These are phyloP conservation scores for Mycena vulgaris DNA, from an alignment of 768 basidiomycete genomes.

Conservation along the genomic window DNA sequence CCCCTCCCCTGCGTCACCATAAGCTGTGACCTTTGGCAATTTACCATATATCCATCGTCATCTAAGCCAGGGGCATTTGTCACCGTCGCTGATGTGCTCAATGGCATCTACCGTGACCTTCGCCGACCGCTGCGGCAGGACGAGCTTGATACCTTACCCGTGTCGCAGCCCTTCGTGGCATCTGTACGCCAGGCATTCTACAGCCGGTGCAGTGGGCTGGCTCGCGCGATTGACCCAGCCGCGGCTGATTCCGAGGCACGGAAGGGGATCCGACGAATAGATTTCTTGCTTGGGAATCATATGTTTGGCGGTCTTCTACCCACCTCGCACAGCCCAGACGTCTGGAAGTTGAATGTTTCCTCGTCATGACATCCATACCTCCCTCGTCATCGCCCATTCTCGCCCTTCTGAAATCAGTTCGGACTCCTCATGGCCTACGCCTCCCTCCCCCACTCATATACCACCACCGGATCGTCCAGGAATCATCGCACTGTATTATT, in stretches of 20 bases:
- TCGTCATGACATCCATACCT: conserved; percentile 26
- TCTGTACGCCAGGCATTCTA: conserved; percentile 53
- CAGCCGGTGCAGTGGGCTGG: conserved; percentile 48
- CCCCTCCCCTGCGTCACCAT: conserved; percentile 43
- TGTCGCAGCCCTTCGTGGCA: conserved; percentile 41
- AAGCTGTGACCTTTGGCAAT: conserved; percentile 34
- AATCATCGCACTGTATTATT: conserved; percentile 31
- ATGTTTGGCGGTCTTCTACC: conserved; percentile 57
- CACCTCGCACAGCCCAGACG: conserved; percentile 48
- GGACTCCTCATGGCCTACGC: not conserved
- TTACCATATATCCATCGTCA: conserved; percentile 40
- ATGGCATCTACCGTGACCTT: conserved; percentile 56
- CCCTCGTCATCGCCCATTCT: not conserved
- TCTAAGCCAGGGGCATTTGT: conserved; percentile 39
- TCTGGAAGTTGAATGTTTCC: conserved; percentile 42
- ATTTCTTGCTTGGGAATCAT: conserved; percentile 58
- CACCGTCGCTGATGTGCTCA: conserved; percentile 59
- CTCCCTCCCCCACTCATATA: conserved; percentile 13
- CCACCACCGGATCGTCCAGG: conserved; percentile 1
- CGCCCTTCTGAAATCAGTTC: not conserved
- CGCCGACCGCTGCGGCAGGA: conserved; percentile 49
- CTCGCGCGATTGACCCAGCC: conserved; percentile 33
- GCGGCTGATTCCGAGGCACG: conserved; percentile 50
- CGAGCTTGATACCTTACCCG: conserved; percentile 52
- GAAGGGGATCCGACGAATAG: conserved; percentile 61